Evolutionary conservation across 73 alveolate species (phyloP).

Genomic region (Tetrahymena thermophila): DNA sequence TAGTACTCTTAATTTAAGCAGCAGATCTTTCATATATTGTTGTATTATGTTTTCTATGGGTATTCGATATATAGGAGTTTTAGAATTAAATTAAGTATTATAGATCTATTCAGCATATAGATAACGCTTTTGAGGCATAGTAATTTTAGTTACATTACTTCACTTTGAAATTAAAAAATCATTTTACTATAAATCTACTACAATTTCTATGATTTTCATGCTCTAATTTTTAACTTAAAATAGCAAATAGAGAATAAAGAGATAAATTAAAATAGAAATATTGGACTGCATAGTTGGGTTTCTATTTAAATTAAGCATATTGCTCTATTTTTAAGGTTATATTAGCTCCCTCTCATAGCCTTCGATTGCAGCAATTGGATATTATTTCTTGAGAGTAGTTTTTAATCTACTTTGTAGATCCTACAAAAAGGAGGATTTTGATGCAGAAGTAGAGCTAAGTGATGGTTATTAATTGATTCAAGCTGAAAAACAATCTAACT

Average conservation of each 20-base stretch:
- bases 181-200: not conserved
- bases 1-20: not conserved
- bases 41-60: not conserved
- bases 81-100: not conserved
- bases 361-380: not conserved
- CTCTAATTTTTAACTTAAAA: not conserved
- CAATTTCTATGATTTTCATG: not conserved
- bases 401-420: not conserved
- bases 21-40: not conserved
- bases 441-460: not conserved
- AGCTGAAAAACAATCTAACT: not conserved
- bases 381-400: not conserved
- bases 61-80: not conserved
- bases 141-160: not conserved
- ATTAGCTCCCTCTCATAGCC: not conserved
- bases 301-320: not conserved
- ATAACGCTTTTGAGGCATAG: not conserved
- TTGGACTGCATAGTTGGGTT: not conserved
- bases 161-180: not conserved
- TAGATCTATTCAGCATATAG: not conserved
- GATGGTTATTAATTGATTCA: not conserved
- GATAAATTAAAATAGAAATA: not conserved
- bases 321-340: not conserved
- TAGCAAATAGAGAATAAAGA: not conserved
- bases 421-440: not conserved